A percentile compares a stretch with the other conserved stretches of the same genome.
These are phyloP conservation scores for Leucosporidium scottii DNA, from an alignment of 768 basidiomycete species.

Conservation along the genomic window DNA sequence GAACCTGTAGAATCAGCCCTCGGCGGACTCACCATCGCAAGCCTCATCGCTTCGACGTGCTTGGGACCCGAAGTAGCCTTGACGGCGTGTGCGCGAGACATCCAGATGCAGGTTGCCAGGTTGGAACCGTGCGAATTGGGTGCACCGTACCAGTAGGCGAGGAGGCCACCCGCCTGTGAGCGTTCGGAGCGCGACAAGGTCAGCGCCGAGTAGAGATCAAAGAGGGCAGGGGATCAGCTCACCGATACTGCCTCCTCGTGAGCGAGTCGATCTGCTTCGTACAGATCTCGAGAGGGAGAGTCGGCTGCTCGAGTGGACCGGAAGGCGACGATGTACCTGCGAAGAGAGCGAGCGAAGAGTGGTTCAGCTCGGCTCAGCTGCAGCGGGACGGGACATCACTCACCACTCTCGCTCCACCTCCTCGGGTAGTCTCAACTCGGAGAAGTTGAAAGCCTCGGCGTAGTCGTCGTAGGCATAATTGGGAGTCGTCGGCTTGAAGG, in stretches of 20 bases:
- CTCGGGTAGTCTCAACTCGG: constrained; percentile 57
- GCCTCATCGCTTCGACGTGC: constrained; percentile 73
- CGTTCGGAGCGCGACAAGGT: too few species aligned
- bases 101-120: constrained; percentile 66
- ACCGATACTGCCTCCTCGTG: constrained; percentile 88
- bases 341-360: neutral
- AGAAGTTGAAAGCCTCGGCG: constrained; percentile 81
- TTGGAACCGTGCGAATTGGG: constrained; percentile 11
- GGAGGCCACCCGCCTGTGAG: constrained; percentile 47
- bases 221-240: constrained; percentile 42
- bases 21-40: constrained; percentile 51
- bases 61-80: constrained; percentile 71
- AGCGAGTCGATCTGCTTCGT: constrained; percentile 76
- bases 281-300: constrained; percentile 52
- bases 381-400: constrained; percentile 9
- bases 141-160: constrained; percentile 67
- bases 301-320: constrained; percentile 59
- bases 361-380: neutral
- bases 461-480: constrained; percentile 63
- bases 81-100: constrained; percentile 72
- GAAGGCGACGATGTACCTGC: constrained; percentile 75
- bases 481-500: constrained; percentile 54
- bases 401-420: constrained; percentile 73
- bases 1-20: neutral
- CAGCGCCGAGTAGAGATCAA: neutral